These are phyloP conservation scores for Cladophialophora carrionii DNA, from an alignment of 2,329 filamentous ascomycete species.

Conservation along the genomic window DNA sequence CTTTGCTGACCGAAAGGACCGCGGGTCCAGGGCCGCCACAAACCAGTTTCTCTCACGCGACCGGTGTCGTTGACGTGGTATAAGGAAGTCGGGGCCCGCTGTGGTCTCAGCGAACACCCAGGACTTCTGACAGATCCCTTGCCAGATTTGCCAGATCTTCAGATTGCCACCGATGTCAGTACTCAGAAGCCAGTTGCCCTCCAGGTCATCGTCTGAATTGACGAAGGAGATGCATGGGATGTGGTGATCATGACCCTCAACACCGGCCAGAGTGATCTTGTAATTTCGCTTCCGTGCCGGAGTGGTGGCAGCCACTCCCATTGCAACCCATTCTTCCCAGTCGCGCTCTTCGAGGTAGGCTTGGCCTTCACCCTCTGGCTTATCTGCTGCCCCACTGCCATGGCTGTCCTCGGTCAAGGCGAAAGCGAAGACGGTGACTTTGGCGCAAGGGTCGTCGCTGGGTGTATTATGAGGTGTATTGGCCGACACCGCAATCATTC, in stretches of 20 bases:
- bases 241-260: slow-evolving; percentile 51
- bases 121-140: slow-evolving; percentile 41
- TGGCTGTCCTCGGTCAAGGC: slow-evolving; percentile 48
- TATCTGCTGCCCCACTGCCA: slow-evolving; percentile 28
- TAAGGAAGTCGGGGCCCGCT: slow-evolving; percentile 16
- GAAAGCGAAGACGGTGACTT: slow-evolving; percentile 39
- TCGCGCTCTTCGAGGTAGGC: slow-evolving; percentile 15
- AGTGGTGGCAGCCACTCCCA: slow-evolving; percentile 1
- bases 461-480: slow-evolving; percentile 57
- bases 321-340: slow-evolving; percentile 33
- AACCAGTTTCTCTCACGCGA: slow-evolving; percentile 48
- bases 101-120: slow-evolving; percentile 36
- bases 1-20: slow-evolving; percentile 45
- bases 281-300: slow-evolving; percentile 48
- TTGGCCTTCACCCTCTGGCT: slow-evolving; percentile 22
- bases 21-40: slow-evolving; percentile 52
- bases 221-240: slow-evolving; percentile 63
- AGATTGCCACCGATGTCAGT: slow-evolving; percentile 59
- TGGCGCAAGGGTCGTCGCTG: slow-evolving; percentile 34
- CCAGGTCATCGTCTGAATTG: slow-evolving; percentile 59
- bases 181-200: slow-evolving; percentile 61
- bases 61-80: slow-evolving; percentile 2
- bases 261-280: slow-evolving; percentile 47
- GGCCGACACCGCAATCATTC: slow-evolving; percentile 81
- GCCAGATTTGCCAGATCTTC: slow-evolving; percentile 56